Base-by-base conservation (phyloP, 2,329 filamentous ascomycete genomes). In the Cordyceps militaris region DNA sequence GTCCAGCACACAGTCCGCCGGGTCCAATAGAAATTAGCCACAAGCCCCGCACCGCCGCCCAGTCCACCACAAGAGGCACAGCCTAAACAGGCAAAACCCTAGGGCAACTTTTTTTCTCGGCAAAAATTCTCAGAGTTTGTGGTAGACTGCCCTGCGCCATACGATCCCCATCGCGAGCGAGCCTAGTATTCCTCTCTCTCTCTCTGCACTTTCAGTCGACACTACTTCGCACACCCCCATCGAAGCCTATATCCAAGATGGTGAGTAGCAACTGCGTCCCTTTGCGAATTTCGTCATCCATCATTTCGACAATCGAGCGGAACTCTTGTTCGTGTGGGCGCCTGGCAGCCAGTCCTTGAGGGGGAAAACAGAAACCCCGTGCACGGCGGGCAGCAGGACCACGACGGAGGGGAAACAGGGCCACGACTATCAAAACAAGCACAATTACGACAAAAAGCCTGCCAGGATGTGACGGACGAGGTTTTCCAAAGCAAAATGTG, bases 191-290 rank as follows among this genome's bases (percentile, higher is more conserved):
- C 43, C 53, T 56, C 53, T 48, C 34, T 16, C 32, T 34, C n/a
- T 49, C 48, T 59, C 19, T 53, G 55, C 51, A 51, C 26, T 69
- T 66, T 38, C 69, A 56, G 54, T 43, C 71, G 71, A 70, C 71
- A 71, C 65, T 34, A 72, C 69, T 71, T 73, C 70, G 69, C 69
- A 72, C 63, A 70, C 64, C 70, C 70, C 68, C 46, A 70, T 71
- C 71, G 67, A 71, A 73, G 70, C 67, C 55, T 54, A 60, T 68
- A 70, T 70, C 72, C 71, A 78, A 73, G 70, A 78, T 78, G 76
- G 76, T 78, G 72, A 77, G 76, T 76, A 64, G 60, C 61, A 62
- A 59, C 26, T 61, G 30, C 32, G 4, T 34, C 28, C 32, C 32
- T 40, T 44, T 43, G 28, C 32, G 6, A 24, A 43, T 19, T n/a